These are phyloP conservation scores for Tricholoma furcatifolium DNA, from an alignment of 768 basidiomycete genomes.

Conservation along the genomic window DNA sequence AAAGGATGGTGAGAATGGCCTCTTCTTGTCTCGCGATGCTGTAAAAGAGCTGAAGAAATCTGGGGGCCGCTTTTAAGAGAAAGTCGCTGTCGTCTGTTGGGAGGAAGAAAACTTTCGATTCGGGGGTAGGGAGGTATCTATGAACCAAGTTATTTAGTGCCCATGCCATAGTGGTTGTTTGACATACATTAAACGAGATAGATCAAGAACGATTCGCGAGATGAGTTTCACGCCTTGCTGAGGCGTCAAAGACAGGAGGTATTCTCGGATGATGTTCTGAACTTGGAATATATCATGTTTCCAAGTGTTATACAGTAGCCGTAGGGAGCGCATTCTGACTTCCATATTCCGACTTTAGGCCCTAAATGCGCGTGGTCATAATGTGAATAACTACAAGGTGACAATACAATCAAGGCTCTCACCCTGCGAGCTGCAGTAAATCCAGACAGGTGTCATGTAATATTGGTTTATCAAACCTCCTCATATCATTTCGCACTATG, in stretches of 20 bases:
- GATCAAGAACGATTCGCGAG: not conserved
- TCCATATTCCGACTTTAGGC: conserved; percentile 1
- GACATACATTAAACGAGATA: conserved; percentile 5
- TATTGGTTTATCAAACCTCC: conserved; percentile 4
- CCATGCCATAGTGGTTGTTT: not conserved
- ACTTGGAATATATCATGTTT: not conserved
- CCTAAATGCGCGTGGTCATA: not conserved
- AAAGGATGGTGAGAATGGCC: not conserved
- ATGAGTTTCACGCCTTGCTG: conserved; percentile 1
- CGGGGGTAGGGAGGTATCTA: not conserved
- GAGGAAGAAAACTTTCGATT: conserved; percentile 5
- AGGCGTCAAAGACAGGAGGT: not conserved
- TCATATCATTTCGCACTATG: conserved; percentile 3
- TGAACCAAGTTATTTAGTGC: not conserved
- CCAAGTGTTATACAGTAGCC: not conserved
- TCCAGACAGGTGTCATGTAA: conserved; percentile 11
- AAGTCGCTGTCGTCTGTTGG: not conserved
- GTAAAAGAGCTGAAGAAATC: conserved; percentile 1
- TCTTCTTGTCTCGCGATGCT: conserved; percentile 3
- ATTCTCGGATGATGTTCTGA: conserved; percentile 1
- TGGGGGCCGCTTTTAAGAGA: not conserved
- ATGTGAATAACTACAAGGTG: not conserved
- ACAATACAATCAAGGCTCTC: not conserved
- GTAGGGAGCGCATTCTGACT: not conserved
- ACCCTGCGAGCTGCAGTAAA: conserved; percentile 9